A percentile compares a stretch with the other conserved stretches of the same genome.
Conservation (phyloP, 2,329 filamentous ascomycete species). For the Xylariaceae sp. region DNA sequence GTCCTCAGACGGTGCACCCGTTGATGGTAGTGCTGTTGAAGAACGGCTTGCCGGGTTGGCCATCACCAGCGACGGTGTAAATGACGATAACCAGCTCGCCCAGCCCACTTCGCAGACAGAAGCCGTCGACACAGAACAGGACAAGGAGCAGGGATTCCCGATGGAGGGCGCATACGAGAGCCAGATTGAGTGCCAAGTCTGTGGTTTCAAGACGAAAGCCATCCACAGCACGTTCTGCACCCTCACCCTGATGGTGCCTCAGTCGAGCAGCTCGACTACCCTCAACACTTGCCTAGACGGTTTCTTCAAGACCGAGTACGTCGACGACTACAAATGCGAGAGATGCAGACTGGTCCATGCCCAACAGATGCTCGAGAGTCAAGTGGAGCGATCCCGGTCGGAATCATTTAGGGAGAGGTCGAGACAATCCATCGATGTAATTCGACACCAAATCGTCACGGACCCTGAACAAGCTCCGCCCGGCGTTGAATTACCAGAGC, state of each 20-base stretch:
- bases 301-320: slow-evolving; percentile 90
- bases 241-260: slow-evolving; percentile 85
- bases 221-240: slow-evolving; percentile 85
- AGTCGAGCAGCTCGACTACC: slow-evolving; percentile 67
- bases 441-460: slow-evolving; percentile 67
- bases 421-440: slow-evolving; percentile 56
- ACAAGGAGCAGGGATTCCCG: slow-evolving; percentile 72
- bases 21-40: slow-evolving; percentile 28
- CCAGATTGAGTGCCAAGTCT: slow-evolving; percentile 90
- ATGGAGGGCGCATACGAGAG: slow-evolving; percentile 90
- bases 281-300: slow-evolving; percentile 88
- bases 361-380: slow-evolving; percentile 56
- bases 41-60: slow-evolving; percentile 30
- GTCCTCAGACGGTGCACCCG: slow-evolving; percentile 12
- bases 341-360: slow-evolving; percentile 85
- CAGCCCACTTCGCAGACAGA: slow-evolving; percentile 14
- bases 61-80: slow-evolving; percentile 13
- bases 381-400: slow-evolving; percentile 53
- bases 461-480: slow-evolving; percentile 77
- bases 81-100: neutral
- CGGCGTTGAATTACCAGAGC: slow-evolving; percentile 70
- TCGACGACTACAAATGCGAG: slow-evolving; percentile 96
- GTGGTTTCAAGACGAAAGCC: slow-evolving; percentile 83
- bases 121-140: slow-evolving; percentile 31
- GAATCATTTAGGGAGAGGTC: slow-evolving; percentile 49